Conservation (phyloP, 23 red algal genomes). For the Chondrus crispus region DNA sequence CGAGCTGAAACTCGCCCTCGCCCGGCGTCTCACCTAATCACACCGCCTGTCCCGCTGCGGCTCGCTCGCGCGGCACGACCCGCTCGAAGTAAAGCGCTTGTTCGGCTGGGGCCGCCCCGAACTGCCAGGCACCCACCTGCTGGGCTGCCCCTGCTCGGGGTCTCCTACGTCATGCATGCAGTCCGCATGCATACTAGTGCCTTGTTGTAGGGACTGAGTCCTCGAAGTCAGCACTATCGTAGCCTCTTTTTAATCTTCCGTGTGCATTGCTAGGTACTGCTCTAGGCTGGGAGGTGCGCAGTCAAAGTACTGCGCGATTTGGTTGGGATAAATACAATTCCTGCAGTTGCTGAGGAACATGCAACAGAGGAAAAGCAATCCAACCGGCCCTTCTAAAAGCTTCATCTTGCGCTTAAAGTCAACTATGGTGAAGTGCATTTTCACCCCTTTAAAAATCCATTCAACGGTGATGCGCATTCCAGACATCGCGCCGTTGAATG, state of each 20-base stretch:
- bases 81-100: not conserved
- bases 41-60: slow-evolving; percentile 27
- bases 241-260: not conserved
- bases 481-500: not conserved
- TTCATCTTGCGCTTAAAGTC: slow-evolving; percentile 13
- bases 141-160: not conserved
- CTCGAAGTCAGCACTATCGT: not conserved
- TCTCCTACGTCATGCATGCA: not conserved
- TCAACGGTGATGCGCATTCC: not conserved
- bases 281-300: not conserved
- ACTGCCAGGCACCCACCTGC: not conserved
- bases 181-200: not conserved
- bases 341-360: not conserved
- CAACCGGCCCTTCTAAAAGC: not conserved
- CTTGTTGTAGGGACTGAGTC: not conserved
- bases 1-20: not conserved
- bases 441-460: not conserved
- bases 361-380: not conserved
- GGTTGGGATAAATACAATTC: not conserved
- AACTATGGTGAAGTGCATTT: not conserved
- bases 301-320: not conserved
- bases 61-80: not conserved
- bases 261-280: not conserved
- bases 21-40: not conserved
- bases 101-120: not conserved